A percentile compares a stretch with the other conserved stretches of the same genome.
phyloP scores from a whole-genome alignment of 2,329 filamentous ascomycete genomes.

The Pseudogymnoascus sp. region DNA sequence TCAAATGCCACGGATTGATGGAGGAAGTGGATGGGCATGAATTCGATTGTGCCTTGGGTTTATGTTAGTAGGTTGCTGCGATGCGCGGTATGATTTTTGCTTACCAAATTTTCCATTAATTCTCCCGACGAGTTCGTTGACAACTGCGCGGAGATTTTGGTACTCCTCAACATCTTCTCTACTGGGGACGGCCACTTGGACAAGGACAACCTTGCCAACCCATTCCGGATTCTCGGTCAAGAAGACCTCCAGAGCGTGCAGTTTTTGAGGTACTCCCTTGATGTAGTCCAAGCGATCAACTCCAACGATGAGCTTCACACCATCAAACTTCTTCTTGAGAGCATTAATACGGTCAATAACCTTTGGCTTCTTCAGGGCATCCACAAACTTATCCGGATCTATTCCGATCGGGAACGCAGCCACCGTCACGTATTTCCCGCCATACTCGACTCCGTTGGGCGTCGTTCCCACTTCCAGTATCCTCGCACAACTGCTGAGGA shows the following conservation, averaged over 20 bases:
- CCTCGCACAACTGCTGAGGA: conserved; percentile 91
- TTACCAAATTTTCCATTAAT: conserved; percentile 90
- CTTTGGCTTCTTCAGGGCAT: conserved; percentile 75
- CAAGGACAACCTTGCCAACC: conserved; percentile 94
- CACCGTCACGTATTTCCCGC: conserved; percentile 80
- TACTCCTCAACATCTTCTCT: conserved; percentile 97
- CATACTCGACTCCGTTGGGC: conserved; percentile 87
- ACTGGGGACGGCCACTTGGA: conserved; percentile 92
- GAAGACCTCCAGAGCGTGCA: conserved; percentile 94
- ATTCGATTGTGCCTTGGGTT: conserved; percentile 71
- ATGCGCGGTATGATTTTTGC: conserved; percentile 17
- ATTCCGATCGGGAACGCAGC: conserved; percentile 97
- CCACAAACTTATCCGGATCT: conserved; percentile 91
- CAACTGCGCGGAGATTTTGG: conserved; percentile 87
- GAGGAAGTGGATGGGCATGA: conserved; percentile 98
- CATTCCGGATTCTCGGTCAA: conserved; percentile 94
- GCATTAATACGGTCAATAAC: conserved; percentile 82
- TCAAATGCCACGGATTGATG: conserved; percentile 95
- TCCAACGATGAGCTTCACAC: conserved; percentile 92
- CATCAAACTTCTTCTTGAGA: conserved; percentile 84
- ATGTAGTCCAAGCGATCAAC: conserved; percentile 97
- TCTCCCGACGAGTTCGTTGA: conserved; percentile 91
- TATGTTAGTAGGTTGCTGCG: conserved; percentile 15
- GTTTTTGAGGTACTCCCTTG: conserved; percentile 95
- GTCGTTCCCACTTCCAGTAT: conserved; percentile 73